A percentile compares a stretch with the other conserved stretches of the same genome.
These are phyloP conservation scores for Gremmenia infestans DNA, from an alignment of 2,329 filamentous ascomycete species.

Conservation along the genomic window DNA sequence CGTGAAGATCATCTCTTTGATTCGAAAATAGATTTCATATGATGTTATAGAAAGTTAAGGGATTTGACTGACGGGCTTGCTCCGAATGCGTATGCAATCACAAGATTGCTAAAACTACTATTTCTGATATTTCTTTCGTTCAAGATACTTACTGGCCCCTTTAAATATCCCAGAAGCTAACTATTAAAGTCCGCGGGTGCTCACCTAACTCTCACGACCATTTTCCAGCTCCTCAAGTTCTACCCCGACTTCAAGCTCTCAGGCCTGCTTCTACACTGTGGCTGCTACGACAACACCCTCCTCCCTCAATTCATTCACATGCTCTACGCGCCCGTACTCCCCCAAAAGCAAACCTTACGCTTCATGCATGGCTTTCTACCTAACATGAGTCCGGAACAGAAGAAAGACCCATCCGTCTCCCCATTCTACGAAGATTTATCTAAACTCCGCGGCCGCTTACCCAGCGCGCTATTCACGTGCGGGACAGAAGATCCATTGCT, in stretches of 20 bases:
- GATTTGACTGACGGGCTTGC: conserved; percentile 14
- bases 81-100: conserved; percentile 1
- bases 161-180: background rate
- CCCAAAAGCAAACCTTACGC: conserved; percentile 39
- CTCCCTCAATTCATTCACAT: conserved; percentile 35
- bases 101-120: background rate
- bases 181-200: conserved; percentile 42
- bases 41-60: conserved; percentile 16
- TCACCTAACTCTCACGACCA: conserved; percentile 43
- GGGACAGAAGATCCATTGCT: conserved; percentile 51
- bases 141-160: background rate
- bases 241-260: conserved; percentile 38
- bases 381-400: conserved; percentile 35
- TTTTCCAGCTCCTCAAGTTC: conserved; percentile 41
- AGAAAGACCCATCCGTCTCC: conserved; percentile 41
- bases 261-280: conserved; percentile 49
- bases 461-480: conserved; percentile 48
- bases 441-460: conserved; percentile 35
- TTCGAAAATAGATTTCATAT: conserved; percentile 3
- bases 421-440: conserved; percentile 46
- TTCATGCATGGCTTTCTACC: conserved; percentile 44
- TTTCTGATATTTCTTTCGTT: conserved; percentile 4
- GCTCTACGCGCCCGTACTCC: conserved; percentile 34
- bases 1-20: conserved; percentile 2
- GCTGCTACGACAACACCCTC: conserved; percentile 44